Evolutionary conservation across 2,329 filamentous ascomycete species (phyloP), one percentile per base, ranked within the genome.

Genomic region (Beauveria australis): DNA sequence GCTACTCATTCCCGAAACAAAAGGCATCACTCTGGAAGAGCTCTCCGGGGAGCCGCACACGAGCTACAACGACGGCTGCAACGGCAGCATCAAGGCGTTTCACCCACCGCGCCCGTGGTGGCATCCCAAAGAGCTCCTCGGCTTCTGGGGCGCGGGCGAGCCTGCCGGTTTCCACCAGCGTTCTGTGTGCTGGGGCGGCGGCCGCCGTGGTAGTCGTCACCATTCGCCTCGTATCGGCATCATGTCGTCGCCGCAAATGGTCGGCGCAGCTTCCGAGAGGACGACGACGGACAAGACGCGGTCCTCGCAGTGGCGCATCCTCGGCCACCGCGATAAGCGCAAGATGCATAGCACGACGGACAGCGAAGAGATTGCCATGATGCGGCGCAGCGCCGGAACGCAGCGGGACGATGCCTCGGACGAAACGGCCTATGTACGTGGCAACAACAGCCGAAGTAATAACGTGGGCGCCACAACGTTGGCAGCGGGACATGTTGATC

Each of bases 1-100:
- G 1, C 75, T 92, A 3, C 74, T 93, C n/a, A 85, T 92, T 24
- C 89, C 89, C 0, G 89, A 92, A 74, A 92, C 87, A 0, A 91
- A 88, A 75, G 81, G 87, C 1, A 79, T 85, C 71, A 91, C 89
- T 0, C 76, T 94, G 47, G 90, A 91, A 69, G 82, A 87, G 64
- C 75, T 91, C 18, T 81, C 86, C 1, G 87, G 86, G 10, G 88
- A 91, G 71, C 77, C 82, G 3, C 81, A 84, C 2, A 86, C 85
- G 22, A 86, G 77, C 33, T 81, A 81, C 66, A 80, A 82, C 59
- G 72, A 77, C 5, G 79, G 78, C 33, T 77, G 77, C 52, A 81
- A 80, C 66, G 79, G 79, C 24, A 81, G 79, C 64, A 77, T 46
- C 33, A 59, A 59, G n/a, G 57, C 30, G 3, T 53, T 79, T 64